Conservation (phyloP, 257 asterid species). For the Solanum paucissectum region DNA sequence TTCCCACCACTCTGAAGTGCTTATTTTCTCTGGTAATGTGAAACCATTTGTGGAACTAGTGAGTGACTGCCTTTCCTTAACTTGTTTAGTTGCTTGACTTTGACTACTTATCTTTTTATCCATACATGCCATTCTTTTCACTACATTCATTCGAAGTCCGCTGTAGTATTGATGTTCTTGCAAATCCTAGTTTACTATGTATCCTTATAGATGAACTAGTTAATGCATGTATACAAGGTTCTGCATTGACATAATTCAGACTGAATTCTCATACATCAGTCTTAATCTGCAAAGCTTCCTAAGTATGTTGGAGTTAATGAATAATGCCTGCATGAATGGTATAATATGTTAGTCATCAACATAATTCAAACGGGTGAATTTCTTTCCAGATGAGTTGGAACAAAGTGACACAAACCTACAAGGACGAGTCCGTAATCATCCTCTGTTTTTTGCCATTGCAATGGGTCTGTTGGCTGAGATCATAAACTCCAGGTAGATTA, state of each 20-base stretch:
- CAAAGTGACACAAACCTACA: slow-evolving; percentile 15
- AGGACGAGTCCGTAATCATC: slow-evolving; percentile 51
- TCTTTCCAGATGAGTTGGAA: background rate
- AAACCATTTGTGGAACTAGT: background rate
- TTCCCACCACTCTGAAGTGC: background rate
- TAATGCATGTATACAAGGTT: background rate
- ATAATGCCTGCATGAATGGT: background rate
- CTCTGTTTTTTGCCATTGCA: slow-evolving; percentile 78
- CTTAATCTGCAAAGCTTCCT: background rate
- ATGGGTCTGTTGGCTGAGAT: slow-evolving; percentile 83
- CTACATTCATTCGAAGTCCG: background rate
- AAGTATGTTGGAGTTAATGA: background rate
- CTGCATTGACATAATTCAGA: background rate
- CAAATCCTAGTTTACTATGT: background rate
- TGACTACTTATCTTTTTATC: background rate
- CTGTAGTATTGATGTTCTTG: background rate
- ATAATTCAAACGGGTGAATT: background rate
- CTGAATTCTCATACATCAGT: background rate
- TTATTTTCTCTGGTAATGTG: background rate
- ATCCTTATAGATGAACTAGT: background rate
- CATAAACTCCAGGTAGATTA: slow-evolving; percentile 75
- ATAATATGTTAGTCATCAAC: background rate
- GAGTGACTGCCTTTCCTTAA: background rate
- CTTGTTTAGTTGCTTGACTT: background rate
- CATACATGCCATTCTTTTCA: background rate